Evolutionary conservation across 768 basidiomycete species (phyloP).

Genomic region (Sistotremastrum niveocremeum): DNA sequence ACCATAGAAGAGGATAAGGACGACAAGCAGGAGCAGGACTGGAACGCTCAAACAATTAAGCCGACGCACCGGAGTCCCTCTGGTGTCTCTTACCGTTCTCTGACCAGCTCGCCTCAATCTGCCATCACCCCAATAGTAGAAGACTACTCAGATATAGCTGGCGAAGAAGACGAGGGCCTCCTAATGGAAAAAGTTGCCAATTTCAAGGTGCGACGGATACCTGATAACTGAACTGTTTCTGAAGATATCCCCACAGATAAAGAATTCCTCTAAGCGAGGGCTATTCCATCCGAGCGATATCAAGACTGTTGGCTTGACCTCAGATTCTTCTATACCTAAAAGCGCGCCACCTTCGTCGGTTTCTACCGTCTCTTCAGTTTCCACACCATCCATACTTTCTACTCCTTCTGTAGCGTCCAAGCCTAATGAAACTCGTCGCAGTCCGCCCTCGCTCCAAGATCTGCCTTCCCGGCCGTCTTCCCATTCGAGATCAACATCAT

Average conservation of each 20-base stretch:
- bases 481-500: conserved; percentile 16
- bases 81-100: conserved; percentile 31
- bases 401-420: conserved; percentile 13
- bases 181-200: conserved; percentile 71
- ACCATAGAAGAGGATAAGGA: conserved; percentile 40
- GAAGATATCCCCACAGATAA: conserved; percentile 29
- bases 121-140: conserved; percentile 63
- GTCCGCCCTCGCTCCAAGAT: conserved; percentile 23
- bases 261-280: conserved; percentile 56
- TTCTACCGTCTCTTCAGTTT: conserved; percentile 17
- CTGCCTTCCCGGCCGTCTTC: conserved; percentile 14
- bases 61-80: conserved; percentile 55
- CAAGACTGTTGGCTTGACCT: conserved; percentile 51
- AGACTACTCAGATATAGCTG: conserved; percentile 81
- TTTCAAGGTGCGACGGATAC: conserved; percentile 47
- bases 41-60: conserved; percentile 70
- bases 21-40: conserved; percentile 31
- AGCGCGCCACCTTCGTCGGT: conserved; percentile 52
- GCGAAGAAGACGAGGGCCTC: conserved; percentile 60
- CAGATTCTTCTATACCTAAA: conserved; percentile 40
- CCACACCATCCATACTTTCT: conserved; percentile 9
- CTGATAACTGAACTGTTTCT: not conserved
- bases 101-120: conserved; percentile 47
- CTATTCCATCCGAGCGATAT: conserved; percentile 87
- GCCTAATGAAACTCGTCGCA: conserved; percentile 51